These are phyloP conservation scores for Elymus sibiricus DNA, from an alignment of 176 grass and related monocot genomes.

Conservation along the genomic window DNA sequence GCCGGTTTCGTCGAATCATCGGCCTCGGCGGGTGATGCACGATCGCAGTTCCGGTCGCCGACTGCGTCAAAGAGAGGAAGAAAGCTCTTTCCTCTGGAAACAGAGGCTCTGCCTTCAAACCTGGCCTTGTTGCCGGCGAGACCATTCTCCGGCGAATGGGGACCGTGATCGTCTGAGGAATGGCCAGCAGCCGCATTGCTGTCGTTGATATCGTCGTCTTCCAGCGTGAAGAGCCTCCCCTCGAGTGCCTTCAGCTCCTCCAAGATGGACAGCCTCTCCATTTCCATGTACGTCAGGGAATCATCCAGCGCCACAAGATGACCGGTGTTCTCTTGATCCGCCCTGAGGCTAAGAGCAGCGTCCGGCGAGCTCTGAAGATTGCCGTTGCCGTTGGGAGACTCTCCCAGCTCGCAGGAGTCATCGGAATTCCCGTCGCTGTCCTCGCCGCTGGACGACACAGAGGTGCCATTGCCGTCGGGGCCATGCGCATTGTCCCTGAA, in stretches of 20 bases:
- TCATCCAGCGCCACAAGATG: slow-evolving; percentile 64
- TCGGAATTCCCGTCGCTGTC: slow-evolving; percentile 46
- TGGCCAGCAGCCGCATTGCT: slow-evolving; percentile 23
- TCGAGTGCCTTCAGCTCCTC: slow-evolving; percentile 88
- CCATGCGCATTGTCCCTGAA: slow-evolving; percentile 36
- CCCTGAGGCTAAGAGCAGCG: slow-evolving; percentile 2
- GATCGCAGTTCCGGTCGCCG: slow-evolving; percentile 40
- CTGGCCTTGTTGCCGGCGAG: slow-evolving; percentile 27
- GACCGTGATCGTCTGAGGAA: slow-evolving; percentile 27
- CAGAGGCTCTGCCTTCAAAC: slow-evolving; percentile 28
- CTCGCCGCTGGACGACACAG: slow-evolving; percentile 63
- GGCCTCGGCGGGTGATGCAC: background rate
- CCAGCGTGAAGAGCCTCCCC: slow-evolving; percentile 76
- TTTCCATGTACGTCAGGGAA: slow-evolving; percentile 84
- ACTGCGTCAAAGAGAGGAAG: slow-evolving; percentile 79
- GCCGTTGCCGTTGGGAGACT: slow-evolving; percentile 39
- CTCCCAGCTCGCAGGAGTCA: slow-evolving; percentile 43
- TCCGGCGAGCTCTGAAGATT: slow-evolving; percentile 28
- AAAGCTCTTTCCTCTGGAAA: slow-evolving; percentile 66
- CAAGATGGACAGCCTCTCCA: slow-evolving; percentile 87
- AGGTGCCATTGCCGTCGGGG: slow-evolving; percentile 37
- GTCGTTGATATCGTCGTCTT: slow-evolving; percentile 55
- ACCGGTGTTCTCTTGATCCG: slow-evolving; percentile 24
- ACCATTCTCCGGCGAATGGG: slow-evolving; percentile 12
- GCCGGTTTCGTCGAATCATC: slow-evolving; percentile 14